Evolutionary conservation across 345 rosid genomes (phyloP), one percentile per base, ranked within the genome.

Genomic region (Litchi chinensis): DNA sequence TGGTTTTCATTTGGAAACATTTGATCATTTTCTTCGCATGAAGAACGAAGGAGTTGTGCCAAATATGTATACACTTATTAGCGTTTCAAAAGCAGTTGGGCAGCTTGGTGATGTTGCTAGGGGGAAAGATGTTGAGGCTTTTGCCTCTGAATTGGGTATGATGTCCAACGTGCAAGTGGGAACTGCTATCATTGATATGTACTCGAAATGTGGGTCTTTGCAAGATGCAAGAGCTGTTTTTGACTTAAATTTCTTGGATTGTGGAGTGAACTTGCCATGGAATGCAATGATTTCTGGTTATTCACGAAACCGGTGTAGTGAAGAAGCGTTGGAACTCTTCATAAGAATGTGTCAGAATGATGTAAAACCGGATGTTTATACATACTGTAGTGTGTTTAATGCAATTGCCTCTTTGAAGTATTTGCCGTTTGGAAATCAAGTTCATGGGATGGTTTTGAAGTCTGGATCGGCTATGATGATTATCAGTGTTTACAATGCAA

Each of bases 181-280:
- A 70, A 88, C 89, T 67, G 85, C 87, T 70, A 74, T 88, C 57
- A 86, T 88, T 65, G 87, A 86, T 79, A 86, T 88, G 91, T 79
- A 84, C 74, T 78, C 86, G 4, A 84, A 77, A 75, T 88, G 85
- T 73, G 85, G 82, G 40, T 82, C 85, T 63, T 37, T 84, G 8
- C 3, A 15, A 65, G 84, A 84, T 77, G 87, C 86, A 71, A 76
- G 50, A 62, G 60, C 77, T 26, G 69, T 84, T 70, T 84, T 88
- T 40, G 82, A 86, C 70, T 50, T 73, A 1, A 75, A 81, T 66
- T 79, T 82, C 68, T 63, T 41, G 26, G 67, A 64, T 52, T 81
- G 80, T 21, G 37, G 44, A 79, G 68, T 2, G 15, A 84, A 80
- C 44, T 19, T 82, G 71, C 89, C 86, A 6, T 88, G 88, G 87